These are phyloP conservation scores for Capsella bursapastoris DNA, from an alignment of 345 rosid genomes.

Conservation along the genomic window DNA sequence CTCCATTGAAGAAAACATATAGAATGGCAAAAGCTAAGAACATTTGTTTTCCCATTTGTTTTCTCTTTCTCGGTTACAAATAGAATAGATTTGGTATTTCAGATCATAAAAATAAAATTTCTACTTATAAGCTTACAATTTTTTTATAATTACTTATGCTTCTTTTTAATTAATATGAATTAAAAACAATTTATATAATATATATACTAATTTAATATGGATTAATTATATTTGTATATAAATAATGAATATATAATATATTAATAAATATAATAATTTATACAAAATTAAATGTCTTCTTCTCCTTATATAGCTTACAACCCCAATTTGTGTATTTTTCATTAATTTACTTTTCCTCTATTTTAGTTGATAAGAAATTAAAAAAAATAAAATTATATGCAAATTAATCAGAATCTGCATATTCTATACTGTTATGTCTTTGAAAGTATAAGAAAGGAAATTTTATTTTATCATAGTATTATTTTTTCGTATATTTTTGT, in stretches of 20 bases:
- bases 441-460: no score
- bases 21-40: slow-evolving; percentile 19
- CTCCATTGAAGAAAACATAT: slow-evolving; percentile 20
- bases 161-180: no score
- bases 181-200: no score
- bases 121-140: slow-evolving; percentile 2
- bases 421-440: no score
- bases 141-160: no score
- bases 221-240: no score
- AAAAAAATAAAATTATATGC: neutral
- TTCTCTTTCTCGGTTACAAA: neutral
- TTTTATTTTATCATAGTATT: no score
- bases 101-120: neutral
- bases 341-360: neutral
- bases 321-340: neutral
- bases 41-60: neutral
- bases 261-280: neutral
- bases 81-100: neutral
- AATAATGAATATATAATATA: no score
- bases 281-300: neutral
- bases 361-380: neutral
- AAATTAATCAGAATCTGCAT: neutral
- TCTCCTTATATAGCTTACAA: neutral
- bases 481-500: no score
- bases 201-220: no score